phyloP scores from a whole-genome alignment of 2,329 filamentous ascomycete genomes.

The Scytalidium sp. region DNA sequence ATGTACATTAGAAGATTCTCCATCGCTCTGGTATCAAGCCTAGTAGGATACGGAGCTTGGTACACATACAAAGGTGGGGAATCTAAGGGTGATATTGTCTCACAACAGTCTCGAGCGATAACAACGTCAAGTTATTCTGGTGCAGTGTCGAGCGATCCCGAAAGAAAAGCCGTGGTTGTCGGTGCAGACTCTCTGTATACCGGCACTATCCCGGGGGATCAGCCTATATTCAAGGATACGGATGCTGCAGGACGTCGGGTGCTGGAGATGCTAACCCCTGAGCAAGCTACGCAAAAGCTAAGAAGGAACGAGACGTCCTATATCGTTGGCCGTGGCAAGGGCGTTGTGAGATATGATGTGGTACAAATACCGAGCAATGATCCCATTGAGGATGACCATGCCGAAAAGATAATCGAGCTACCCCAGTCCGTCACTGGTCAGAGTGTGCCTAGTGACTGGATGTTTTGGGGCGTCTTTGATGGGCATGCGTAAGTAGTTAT shows the following conservation, averaged over 20 bases:
- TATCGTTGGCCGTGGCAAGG: slow-evolving; percentile 81
- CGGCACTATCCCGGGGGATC: slow-evolving; percentile 79
- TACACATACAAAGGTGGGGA: slow-evolving; percentile 59
- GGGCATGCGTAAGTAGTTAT: slow-evolving; percentile 75
- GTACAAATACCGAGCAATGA: slow-evolving; percentile 95
- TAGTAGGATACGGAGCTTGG: slow-evolving; percentile 72
- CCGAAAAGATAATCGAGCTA: slow-evolving; percentile 95
- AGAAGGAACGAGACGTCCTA: slow-evolving; percentile 90
- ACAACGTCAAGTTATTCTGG: slow-evolving; percentile 18
- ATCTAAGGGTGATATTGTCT: slow-evolving; percentile 7
- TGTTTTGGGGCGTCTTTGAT: slow-evolving; percentile 99
- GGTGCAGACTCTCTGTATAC: slow-evolving; percentile 90
- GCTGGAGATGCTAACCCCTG: slow-evolving; percentile 93
- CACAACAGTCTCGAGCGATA: slow-evolving; percentile 24
- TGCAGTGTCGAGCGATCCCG: slow-evolving; percentile 33
- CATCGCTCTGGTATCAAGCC: slow-evolving; percentile 63
- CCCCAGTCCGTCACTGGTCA: slow-evolving; percentile 50
- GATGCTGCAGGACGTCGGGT: slow-evolving; percentile 82
- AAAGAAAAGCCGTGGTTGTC: slow-evolving; percentile 75
- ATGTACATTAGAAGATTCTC: slow-evolving; percentile 73
- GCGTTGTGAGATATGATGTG: slow-evolving; percentile 91
- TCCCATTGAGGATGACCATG: slow-evolving; percentile 97
- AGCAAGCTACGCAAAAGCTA: slow-evolving; percentile 88
- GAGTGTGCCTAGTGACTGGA: slow-evolving; percentile 77
- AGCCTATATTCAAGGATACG: slow-evolving; percentile 82